Evolutionary conservation across 805 yeast species (phyloP).

Genomic region (Grigorovia transvaalensis): DNA sequence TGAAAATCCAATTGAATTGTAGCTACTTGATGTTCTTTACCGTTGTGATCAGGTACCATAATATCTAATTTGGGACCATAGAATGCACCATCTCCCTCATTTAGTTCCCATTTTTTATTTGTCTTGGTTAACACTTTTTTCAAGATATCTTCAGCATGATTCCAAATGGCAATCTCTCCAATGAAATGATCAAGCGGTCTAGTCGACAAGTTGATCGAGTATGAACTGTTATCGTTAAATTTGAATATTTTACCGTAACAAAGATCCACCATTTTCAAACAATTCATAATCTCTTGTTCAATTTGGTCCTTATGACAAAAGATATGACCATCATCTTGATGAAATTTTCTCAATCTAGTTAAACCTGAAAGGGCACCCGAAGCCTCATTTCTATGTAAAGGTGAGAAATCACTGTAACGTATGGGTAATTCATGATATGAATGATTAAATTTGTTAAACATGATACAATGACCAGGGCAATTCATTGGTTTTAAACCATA

Average conservation of each 20-base stretch:
- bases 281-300: slow-evolving; percentile 56
- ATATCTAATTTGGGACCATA: slow-evolving; percentile 96
- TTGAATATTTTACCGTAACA: slow-evolving; percentile 55
- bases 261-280: slow-evolving; percentile 62
- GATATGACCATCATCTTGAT: slow-evolving; percentile 97
- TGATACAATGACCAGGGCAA: slow-evolving; percentile 89
- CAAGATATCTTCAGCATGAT: slow-evolving; percentile 64
- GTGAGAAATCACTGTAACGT: slow-evolving; percentile 78
- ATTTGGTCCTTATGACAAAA: slow-evolving; percentile 79
- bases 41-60: slow-evolving; percentile 65
- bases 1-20: slow-evolving; percentile 94
- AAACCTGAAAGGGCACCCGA: slow-evolving; percentile 90
- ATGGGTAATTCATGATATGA: slow-evolving; percentile 83
- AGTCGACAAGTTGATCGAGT: slow-evolving; percentile 66
- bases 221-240: slow-evolving; percentile 30
- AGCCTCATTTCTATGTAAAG: slow-evolving; percentile 88
- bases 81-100: slow-evolving; percentile 92
- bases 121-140: slow-evolving; percentile 45
- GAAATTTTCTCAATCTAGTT: slow-evolving; percentile 88
- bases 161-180: slow-evolving; percentile 74
- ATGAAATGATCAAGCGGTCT: slow-evolving; percentile 69
- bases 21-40: slow-evolving; percentile 85
- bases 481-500: slow-evolving; percentile 93
- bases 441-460: slow-evolving; percentile 64
- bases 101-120: slow-evolving; percentile 53